Base-by-base conservation (phyloP, 805 yeast genomes). In the Monosporozyma aerobia region DNA sequence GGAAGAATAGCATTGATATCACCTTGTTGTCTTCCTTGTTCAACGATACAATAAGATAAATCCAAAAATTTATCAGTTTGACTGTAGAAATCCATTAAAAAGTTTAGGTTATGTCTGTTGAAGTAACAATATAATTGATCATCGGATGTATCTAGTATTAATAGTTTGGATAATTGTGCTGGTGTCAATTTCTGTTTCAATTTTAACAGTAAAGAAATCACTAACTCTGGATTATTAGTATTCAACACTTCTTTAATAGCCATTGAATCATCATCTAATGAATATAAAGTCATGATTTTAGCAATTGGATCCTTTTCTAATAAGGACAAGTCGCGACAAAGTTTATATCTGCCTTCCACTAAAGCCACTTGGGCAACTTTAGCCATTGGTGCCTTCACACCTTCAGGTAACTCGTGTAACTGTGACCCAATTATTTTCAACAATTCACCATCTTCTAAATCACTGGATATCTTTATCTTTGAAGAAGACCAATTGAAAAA, bases 401-500 rank as follows among this genome's bases (percentile, higher is more conserved):
- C 50, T 14, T 48, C 33, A 2, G 58, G 52, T 14, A 61, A 14
- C n/a, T 30, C 53, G 10, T 35, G 30, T 16, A 51, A 22, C 32
- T 56, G 55, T 4, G 51, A 37, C 6, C 77, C 62, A 0, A 92
- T 72, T 0, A 69, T 59, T 23, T 72, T 63, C 44, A 81, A 77
- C 10, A 92, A 67, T 39, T 79, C 80, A 5, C 74, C 72, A 62
- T 92, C 97, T 1, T 77, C 74, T 19, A 75, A 57, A 30, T 75
- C 77, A 6, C 74, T 60, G 14, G 84, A 82, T 32, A 69, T 68
- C 53, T 74, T 76, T 25, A 90, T 80, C 62, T 87, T 86, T 35
- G 77, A 69, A 54, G 83, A 78, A 5, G 96, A 90, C 98, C 98
- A 94, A 57, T 83, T 77, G 1, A 80, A 73, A 61, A 84, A 85